Evolutionary conservation across 2,329 filamentous ascomycete genomes (phyloP), one percentile per base, ranked within the genome.

Genomic region (Xylaria hypoxylon): DNA sequence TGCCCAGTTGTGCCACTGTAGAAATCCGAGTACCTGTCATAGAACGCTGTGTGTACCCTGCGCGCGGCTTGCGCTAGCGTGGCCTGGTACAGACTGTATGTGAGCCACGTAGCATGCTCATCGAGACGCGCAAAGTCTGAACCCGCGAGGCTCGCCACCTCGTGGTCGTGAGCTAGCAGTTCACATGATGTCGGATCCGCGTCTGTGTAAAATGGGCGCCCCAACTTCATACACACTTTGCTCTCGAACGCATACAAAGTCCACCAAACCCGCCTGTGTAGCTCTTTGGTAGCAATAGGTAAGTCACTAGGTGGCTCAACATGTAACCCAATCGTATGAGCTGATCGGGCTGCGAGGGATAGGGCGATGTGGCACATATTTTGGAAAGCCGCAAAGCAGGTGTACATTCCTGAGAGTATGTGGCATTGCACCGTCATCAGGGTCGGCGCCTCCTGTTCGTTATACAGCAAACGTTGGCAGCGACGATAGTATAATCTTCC

Each of bases 231-330:
- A 64, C 77, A 78, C 2, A 75, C 79, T 69, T 84, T 84, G 64
- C 76, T 80, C 57, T 87, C 86, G 17, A 86, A 72, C 1, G 77
- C 75, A 70, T 81, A 86, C 1, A 88, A 70, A 0, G 74, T 75
- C 84, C 84, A 87, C 85, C 85, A 88, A 13, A 87, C 65, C 0
- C 84, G 78, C 68, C 81, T 84, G 4, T 82, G 81, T 22, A 73
- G 67, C 56, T 74, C 72, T 42, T 57, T 64, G 13, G 64, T 65
- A 11, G 69, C 60, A 5, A 60, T 11, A 11, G 72, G 69, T 6
- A 72, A 31, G 64, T 85, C 72, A 68, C 86, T 84, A 19, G 78
- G 70, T 55, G 84, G 83, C 33, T 86, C 83, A 0, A 80, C 70
- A 72, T 86, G 83, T 3, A 86, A 74, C 0, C 84, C 84, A 0